These are phyloP conservation scores for Periconia sp. DNA, from an alignment of 2,329 filamentous ascomycete species.

Conservation along the genomic window DNA sequence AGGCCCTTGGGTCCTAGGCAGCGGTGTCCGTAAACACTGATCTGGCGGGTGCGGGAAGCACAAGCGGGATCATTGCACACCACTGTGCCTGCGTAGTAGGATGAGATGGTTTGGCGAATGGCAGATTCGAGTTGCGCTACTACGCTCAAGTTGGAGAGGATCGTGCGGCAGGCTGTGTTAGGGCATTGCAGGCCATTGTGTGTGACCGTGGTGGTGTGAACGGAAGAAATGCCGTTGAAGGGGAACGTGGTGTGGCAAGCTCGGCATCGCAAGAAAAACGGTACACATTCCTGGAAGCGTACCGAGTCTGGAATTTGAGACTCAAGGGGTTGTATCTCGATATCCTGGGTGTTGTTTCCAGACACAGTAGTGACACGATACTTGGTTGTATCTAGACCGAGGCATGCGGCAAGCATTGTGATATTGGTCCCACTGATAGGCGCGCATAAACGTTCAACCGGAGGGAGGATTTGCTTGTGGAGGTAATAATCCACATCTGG, in stretches of 20 bases:
- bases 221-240: slow-evolving; percentile 71
- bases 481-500: slow-evolving; percentile 98
- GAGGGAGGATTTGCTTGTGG: slow-evolving; percentile 96
- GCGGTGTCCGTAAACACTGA: slow-evolving; percentile 87
- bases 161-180: slow-evolving; percentile 61
- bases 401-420: slow-evolving; percentile 84
- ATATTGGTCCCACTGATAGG: slow-evolving; percentile 94
- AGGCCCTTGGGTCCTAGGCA: slow-evolving; percentile 87
- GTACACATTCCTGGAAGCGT: slow-evolving; percentile 79
- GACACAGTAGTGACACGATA: slow-evolving; percentile 71
- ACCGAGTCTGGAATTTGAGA: slow-evolving; percentile 90
- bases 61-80: slow-evolving; percentile 88
- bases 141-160: slow-evolving; percentile 70
- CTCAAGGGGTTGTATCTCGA: slow-evolving; percentile 79
- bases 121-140: slow-evolving; percentile 86
- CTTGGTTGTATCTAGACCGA: slow-evolving; percentile 86
- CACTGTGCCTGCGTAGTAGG: slow-evolving; percentile 92
- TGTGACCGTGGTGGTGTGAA: slow-evolving; percentile 34
- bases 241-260: slow-evolving; percentile 70
- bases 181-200: slow-evolving; percentile 76
- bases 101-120: slow-evolving; percentile 73
- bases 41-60: slow-evolving; percentile 82
- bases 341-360: slow-evolving; percentile 47
- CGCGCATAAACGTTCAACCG: slow-evolving; percentile 94
- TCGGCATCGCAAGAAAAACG: slow-evolving; percentile 78